A percentile compares a stretch with the other conserved stretches of the same genome.
Conservation (phyloP, 2,329 filamentous ascomycete species). For the Monilinia laxa region DNA sequence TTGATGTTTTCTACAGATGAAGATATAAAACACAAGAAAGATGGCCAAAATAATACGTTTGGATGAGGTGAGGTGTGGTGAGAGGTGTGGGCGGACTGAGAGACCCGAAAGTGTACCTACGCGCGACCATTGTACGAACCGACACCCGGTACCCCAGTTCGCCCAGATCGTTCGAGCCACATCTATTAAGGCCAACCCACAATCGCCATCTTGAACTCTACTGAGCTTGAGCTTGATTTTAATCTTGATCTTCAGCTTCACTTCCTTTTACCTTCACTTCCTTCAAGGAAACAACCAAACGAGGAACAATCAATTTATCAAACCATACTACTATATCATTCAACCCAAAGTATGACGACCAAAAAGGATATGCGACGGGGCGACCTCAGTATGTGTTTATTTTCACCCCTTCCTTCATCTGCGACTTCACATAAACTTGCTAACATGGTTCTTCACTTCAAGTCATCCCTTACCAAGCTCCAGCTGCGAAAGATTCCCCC, state of each 20-base stretch:
- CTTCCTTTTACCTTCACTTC: neutral
- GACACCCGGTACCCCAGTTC: neutral
- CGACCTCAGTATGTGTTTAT: conserved; percentile 62
- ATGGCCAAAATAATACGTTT: neutral
- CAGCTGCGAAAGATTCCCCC: conserved; percentile 61
- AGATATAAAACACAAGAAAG: conserved; percentile 6
- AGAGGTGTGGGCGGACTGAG: neutral
- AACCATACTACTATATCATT: neutral
- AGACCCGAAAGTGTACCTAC: neutral
- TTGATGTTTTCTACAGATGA: neutral
- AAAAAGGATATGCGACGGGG: conserved; percentile 69
- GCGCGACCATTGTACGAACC: neutral
- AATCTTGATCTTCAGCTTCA: too few relatives aligned
- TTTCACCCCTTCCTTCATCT: neutral
- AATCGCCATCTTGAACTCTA: neutral
- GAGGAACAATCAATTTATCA: neutral
- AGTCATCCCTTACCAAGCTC: conserved; percentile 90
- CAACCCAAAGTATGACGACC: conserved; percentile 53
- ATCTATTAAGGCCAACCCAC: neutral
- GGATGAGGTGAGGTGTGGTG: neutral
- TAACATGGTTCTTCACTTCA: conserved; percentile 23
- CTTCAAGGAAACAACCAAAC: neutral
- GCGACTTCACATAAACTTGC: neutral
- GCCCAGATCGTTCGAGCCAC: neutral
- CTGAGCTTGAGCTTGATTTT: neutral